Evolutionary conservation across 768 basidiomycete genomes (phyloP).

Genomic region (Leccinum aurantiacum): DNA sequence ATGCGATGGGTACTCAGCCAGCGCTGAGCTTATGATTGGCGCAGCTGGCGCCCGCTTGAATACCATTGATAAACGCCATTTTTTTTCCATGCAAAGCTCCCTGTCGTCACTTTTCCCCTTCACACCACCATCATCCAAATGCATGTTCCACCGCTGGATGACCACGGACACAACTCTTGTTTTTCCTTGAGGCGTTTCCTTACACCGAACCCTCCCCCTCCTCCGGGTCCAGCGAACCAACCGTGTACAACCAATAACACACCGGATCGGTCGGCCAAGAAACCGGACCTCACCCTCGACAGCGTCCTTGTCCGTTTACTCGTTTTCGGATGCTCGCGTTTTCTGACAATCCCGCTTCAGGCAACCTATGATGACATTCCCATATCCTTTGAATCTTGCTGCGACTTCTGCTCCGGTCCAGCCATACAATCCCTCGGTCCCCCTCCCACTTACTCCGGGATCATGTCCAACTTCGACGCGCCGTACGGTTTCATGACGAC

Average conservation of each 20-base stretch:
- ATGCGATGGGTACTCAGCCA: conserved; percentile 4
- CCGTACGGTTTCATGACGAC: conserved; percentile 45
- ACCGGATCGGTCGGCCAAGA: conserved; percentile 9
- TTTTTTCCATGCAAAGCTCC: conserved; percentile 18
- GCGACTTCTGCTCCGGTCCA: conserved; percentile 41
- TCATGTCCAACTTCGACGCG: conserved; percentile 14
- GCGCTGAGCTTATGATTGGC: conserved; percentile 3
- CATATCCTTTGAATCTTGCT: conserved; percentile 41
- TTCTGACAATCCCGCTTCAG: conserved; percentile 10
- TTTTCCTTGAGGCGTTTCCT: conserved; percentile 24
- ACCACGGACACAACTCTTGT: conserved; percentile 22
- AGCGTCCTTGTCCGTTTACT: conserved; percentile 10
- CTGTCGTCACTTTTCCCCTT: conserved; percentile 4
- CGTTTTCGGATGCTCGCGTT: background rate
- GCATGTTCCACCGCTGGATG: conserved; percentile 25
- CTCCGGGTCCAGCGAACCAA: background rate
- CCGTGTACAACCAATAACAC: background rate
- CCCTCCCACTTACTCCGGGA: conserved; percentile 44
- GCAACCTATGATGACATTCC: conserved; percentile 19
- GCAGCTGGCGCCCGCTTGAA: conserved; percentile 10
- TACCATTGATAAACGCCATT: conserved; percentile 32
- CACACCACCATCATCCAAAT: conserved; percentile 17
- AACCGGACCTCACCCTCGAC: background rate
- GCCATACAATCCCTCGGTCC: conserved; percentile 26
- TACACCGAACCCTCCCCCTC: conserved; percentile 1